A percentile compares a stretch with the other conserved stretches of the same genome.
phyloP scores from a whole-genome alignment of 306 rosid species.

The Fragaria nilgerrensis region DNA sequence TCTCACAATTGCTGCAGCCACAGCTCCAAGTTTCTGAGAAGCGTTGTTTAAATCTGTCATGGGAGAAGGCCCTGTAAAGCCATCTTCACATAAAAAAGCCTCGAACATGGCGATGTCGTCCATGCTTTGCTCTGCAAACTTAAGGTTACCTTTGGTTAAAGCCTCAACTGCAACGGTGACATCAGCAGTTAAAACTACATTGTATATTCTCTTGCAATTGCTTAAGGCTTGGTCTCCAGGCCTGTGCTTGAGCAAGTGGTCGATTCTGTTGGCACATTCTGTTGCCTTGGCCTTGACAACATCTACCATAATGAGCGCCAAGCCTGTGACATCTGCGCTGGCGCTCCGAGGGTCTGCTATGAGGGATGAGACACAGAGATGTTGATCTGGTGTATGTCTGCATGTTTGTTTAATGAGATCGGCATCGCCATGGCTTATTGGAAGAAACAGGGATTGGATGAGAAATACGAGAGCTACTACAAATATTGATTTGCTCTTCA shows the following conservation, averaged over 20 bases:
- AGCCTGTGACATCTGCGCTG: neutral
- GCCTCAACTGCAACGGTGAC: no score
- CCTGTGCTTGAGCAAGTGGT: neutral
- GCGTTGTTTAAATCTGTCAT: conserved; percentile 32
- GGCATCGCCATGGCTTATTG: neutral
- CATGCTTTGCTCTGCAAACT: conserved; percentile 44
- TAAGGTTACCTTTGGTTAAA: conserved; percentile 35
- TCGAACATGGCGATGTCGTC: conserved; percentile 34
- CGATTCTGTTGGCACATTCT: neutral
- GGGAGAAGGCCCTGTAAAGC: conserved; percentile 41
- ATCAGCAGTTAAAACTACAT: no score
- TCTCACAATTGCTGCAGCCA: conserved; percentile 33
- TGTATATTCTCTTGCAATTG: no score
- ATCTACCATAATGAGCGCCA: neutral
- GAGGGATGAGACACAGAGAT: neutral
- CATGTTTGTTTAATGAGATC: neutral
- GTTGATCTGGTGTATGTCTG: neutral
- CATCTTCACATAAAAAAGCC: conserved; percentile 29
- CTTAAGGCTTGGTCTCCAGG: neutral
- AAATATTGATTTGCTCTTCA: neutral
- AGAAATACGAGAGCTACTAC: neutral
- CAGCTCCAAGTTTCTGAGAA: conserved; percentile 31
- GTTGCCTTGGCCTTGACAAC: neutral
- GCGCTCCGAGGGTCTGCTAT: neutral
- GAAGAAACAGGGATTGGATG: neutral